These are phyloP conservation scores for Trichoderma citrinoviride DNA, from an alignment of 2,329 filamentous ascomycete genomes.

Conservation along the genomic window DNA sequence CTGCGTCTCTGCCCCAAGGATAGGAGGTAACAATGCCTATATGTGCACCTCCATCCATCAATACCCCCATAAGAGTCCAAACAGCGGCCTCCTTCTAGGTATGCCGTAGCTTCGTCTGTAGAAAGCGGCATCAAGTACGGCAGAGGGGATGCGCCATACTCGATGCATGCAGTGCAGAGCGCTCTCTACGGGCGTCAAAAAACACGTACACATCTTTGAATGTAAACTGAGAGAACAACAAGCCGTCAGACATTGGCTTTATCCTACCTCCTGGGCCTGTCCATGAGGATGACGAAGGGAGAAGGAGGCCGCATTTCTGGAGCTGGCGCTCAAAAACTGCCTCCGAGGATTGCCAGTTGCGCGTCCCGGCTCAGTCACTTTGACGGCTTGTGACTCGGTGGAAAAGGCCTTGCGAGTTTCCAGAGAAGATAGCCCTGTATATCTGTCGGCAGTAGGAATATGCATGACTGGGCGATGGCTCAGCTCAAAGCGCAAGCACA, in stretches of 20 bases:
- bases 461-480: constrained; percentile 33
- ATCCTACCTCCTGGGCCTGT: constrained; percentile 55
- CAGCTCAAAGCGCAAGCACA: constrained; percentile 44
- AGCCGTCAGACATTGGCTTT: too few species aligned
- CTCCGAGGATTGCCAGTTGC: constrained; percentile 56
- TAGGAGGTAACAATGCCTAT: constrained; percentile 45
- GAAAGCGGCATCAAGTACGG: too few species aligned
- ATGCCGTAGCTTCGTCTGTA: constrained; percentile 58
- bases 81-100: constrained; percentile 50
- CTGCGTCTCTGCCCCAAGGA: constrained; percentile 45
- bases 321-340: constrained; percentile 45
- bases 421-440: constrained; percentile 32
- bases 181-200: too few species aligned
- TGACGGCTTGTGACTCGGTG: constrained; percentile 31
- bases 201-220: too few species aligned
- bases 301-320: constrained; percentile 24
- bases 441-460: constrained; percentile 29
- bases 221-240: too few species aligned
- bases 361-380: constrained; percentile 55
- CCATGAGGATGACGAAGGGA: constrained; percentile 46
- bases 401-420: constrained; percentile 35
- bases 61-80: constrained; percentile 44
- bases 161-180: constrained; percentile 47
- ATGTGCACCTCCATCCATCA: constrained; percentile 46
- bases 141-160: constrained; percentile 35